phyloP scores from a whole-genome alignment of 805 yeast genomes.

The Ogataea ramenticola region DNA sequence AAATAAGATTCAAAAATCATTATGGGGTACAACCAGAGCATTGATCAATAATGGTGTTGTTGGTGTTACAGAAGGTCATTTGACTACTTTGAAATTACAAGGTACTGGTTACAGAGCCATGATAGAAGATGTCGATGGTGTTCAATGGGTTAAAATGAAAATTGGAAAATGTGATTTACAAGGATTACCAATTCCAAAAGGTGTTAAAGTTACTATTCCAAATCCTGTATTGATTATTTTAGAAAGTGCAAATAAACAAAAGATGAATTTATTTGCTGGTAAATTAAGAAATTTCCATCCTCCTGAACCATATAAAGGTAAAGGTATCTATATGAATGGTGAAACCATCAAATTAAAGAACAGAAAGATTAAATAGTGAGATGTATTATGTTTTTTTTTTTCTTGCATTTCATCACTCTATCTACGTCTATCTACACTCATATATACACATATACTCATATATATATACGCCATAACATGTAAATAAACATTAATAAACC shows the following conservation, averaged over 20 bases:
- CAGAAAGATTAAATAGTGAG: conserved; percentile 76
- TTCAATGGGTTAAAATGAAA: conserved; percentile 62
- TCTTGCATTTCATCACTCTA: no score
- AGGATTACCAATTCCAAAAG: conserved; percentile 69
- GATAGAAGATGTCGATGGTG: conserved; percentile 51
- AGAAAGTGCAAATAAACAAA: conserved; percentile 85
- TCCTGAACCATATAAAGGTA: conserved; percentile 98
- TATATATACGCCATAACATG: no score
- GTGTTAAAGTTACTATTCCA: conserved; percentile 68
- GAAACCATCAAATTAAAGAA: conserved; percentile 89
- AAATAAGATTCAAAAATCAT: conserved; percentile 65
- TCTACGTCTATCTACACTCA: no score
- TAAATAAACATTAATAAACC: no score
- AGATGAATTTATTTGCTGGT: conserved; percentile 84
- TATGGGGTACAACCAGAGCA: conserved; percentile 95
- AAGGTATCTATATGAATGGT: conserved; percentile 87
- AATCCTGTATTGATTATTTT: conserved; percentile 78
- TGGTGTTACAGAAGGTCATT: conserved; percentile 92
- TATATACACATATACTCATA: no score
- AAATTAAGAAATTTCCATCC: conserved; percentile 79
- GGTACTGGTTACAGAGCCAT: conserved; percentile 97
- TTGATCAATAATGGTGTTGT: conserved; percentile 66
- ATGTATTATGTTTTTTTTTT: no score
- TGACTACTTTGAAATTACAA: conserved; percentile 77
- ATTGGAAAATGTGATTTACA: conserved; percentile 84